Percentiles rank a stretch among this genome's conserved stretches.
Conservation (phyloP, 768 basidiomycete species). For the Antrodiella citrinella region DNA sequence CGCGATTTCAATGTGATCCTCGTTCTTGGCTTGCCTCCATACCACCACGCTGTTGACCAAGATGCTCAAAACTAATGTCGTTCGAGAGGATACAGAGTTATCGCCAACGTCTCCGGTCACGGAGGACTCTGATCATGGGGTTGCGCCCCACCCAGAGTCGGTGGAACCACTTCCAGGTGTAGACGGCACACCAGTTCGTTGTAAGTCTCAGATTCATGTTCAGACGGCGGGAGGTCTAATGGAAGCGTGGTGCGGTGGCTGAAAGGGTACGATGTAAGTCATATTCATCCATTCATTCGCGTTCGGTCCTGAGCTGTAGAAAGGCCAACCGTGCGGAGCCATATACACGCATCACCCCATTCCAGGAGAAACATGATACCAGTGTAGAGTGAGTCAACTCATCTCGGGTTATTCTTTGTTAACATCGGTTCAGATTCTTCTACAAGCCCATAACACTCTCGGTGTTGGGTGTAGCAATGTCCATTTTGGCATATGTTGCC, state of each 20-base stretch:
- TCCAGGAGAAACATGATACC: slow-evolving; percentile 78
- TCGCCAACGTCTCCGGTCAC: slow-evolving; percentile 18
- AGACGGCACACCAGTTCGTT: slow-evolving; percentile 69
- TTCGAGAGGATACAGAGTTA: slow-evolving; percentile 1
- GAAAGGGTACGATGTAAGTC: slow-evolving; percentile 79
- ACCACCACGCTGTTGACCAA: too few relatives aligned
- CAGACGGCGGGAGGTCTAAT: too few relatives aligned
- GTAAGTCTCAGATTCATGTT: too few relatives aligned
- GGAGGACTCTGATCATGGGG: slow-evolving; percentile 56
- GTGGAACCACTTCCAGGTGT: slow-evolving; percentile 68
- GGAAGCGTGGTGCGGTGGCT: too few relatives aligned
- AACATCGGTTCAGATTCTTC: slow-evolving; percentile 51
- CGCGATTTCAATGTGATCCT: too few relatives aligned
- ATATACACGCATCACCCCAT: slow-evolving; percentile 76
- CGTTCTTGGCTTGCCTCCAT: too few relatives aligned
- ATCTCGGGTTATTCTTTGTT: neutral
- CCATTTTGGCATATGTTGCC: slow-evolving; percentile 71
- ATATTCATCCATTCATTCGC: neutral
- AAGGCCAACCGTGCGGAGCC: slow-evolving; percentile 80
- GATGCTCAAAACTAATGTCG: neutral
- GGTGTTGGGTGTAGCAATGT: slow-evolving; percentile 56
- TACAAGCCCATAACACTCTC: slow-evolving; percentile 80
- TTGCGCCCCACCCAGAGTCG: slow-evolving; percentile 35
- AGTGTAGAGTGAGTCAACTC: slow-evolving; percentile 57
- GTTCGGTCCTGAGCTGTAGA: too few relatives aligned